Base-by-base conservation (phyloP, 2,329 filamentous ascomycete genomes). In the Dryadomyces quercivorus region DNA sequence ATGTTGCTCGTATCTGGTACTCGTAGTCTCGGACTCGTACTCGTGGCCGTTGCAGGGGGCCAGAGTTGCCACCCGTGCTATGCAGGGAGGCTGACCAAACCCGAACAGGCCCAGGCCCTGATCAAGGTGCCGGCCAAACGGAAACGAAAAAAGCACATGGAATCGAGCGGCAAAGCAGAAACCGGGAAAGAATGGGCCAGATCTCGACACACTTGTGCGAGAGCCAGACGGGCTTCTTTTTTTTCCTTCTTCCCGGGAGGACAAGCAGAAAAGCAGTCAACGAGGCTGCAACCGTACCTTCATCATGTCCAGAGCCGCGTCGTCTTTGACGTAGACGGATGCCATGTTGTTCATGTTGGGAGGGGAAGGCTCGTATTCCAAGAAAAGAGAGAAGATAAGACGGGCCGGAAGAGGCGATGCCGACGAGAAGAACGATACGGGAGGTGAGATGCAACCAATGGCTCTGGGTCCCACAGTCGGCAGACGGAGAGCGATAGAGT, bases 211-310 rank as follows among this genome's bases (percentile, higher is more conserved):
- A 40, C 36, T 40, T 40, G 36, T 40, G 36, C 15, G 15, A 16
- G 36, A 16, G 15, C 4, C 36, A 16, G 15, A 40, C 26, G 26
- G 8, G 26, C 26, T 31, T 31, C 26, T 31, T 8, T 31, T 31
- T 31, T 31, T 31, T 31, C 8, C 8, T 31, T 31, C 26, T 5
- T 31, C 26, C 26, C 26, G 36, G 15, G 36, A 40, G 36, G 36
- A 16, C 36, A 40, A 31, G 36, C 36, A 40, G 36, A 16, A 40
- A 40, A 40, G 12, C 36, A 40, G 36, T 40, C 36, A 40, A 16
- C 50, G 2, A 21, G 38, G 21, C 22, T 26, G 21, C 8, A 34
- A 34, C 46, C 55, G 45, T 51, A 56, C 55, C 51, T 56, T 53
- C 31, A 48, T 42, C 40, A 46, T 47, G 36, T 56, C 51, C 16